Percentiles rank a stretch among this genome's conserved stretches.
phyloP scores from a whole-genome alignment of 352 stramenopile genomes.

The Plasmopara viticola region DNA sequence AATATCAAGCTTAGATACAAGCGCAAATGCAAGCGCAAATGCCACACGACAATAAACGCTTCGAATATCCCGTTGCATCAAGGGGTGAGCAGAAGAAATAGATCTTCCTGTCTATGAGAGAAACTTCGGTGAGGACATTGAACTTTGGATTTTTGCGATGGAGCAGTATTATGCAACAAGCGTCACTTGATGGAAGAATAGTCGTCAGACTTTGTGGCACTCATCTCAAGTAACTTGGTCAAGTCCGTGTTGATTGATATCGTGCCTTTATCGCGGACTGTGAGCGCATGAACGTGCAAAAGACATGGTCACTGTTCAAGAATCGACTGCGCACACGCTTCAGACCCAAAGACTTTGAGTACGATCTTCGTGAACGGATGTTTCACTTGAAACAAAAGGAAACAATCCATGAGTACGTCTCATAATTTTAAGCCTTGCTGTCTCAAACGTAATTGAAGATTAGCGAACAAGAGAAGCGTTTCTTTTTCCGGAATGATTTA shows the following conservation, averaged over 20 bases:
- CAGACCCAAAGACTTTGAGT: background rate
- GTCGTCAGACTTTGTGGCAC: too few relatives aligned
- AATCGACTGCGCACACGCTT: background rate
- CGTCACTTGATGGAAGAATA: too few relatives aligned
- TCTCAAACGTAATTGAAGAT: background rate
- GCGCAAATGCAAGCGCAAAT: background rate
- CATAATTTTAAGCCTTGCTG: background rate
- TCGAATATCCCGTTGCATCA: too few relatives aligned
- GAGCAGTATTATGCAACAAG: too few relatives aligned
- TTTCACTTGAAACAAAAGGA: background rate
- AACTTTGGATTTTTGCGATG: too few relatives aligned
- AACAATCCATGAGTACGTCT: background rate
- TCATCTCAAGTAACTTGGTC: background rate
- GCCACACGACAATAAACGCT: too few relatives aligned
- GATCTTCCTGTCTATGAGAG: too few relatives aligned
- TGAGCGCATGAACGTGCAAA: background rate
- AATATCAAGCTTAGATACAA: constrained; percentile 8
- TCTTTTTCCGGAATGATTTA: background rate
- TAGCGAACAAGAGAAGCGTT: background rate
- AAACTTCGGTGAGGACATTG: too few relatives aligned
- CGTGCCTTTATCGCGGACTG: background rate
- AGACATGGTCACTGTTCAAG: too few relatives aligned
- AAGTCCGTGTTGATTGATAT: constrained; percentile 1
- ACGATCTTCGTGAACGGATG: background rate
- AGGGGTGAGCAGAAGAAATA: too few relatives aligned